Conservation (phyloP, 306 rosid genomes). For the Comarum palustre region DNA sequence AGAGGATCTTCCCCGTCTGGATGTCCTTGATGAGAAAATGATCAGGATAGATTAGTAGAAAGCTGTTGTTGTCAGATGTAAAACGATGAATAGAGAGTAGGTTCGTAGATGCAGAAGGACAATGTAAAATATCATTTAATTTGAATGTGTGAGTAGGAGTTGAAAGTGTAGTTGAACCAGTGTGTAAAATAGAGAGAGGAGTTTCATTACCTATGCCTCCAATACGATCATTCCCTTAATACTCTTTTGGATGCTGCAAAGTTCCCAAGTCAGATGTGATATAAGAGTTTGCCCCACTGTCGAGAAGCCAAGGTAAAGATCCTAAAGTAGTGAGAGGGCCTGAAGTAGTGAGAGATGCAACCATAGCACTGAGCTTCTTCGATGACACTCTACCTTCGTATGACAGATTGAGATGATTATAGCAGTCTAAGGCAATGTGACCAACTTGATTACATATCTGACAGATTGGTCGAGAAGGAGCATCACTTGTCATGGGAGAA, state of each 20-base stretch:
- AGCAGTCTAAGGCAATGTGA: not conserved
- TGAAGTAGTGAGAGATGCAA: no score
- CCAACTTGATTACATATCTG: not conserved
- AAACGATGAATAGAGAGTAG: not conserved
- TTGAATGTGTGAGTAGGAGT: not conserved
- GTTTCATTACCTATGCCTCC: not conserved
- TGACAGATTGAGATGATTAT: not conserved
- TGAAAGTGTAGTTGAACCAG: not conserved
- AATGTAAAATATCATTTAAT: not conserved
- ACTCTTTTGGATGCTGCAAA: no score
- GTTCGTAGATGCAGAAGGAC: not conserved
- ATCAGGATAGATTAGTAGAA: not conserved
- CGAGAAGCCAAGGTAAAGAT: not conserved
- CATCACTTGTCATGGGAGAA: no score
- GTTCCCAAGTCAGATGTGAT: no score
- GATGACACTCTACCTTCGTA: not conserved
- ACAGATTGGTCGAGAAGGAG: not conserved
- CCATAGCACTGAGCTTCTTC: not conserved
- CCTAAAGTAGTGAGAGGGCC: not conserved
- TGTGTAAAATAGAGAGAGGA: not conserved
- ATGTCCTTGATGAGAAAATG: no score
- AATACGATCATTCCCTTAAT: not conserved
- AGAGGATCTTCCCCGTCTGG: no score
- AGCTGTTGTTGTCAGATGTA: not conserved
- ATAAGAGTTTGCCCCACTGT: no score